Evolutionary conservation across 2,329 filamentous ascomycete genomes (phyloP), one percentile per base, ranked within the genome.

Genomic region (Aspergillus felis): DNA sequence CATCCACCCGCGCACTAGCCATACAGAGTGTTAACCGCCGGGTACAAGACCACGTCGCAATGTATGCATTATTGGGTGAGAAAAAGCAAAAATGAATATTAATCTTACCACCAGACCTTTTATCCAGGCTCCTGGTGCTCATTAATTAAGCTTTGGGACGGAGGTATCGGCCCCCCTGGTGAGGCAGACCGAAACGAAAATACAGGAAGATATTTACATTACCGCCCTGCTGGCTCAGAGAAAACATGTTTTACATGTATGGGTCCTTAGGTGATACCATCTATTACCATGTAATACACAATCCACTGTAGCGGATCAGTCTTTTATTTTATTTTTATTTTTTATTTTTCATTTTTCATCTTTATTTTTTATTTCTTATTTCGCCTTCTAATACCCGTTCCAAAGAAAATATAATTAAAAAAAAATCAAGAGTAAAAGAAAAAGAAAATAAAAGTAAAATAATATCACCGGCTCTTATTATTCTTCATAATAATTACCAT

Each of bases 121-220:
- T 58, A 59, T 58, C 58, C 61, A 55, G 57, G 53, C 59, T 56
- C 59, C 56, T 58, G 56, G 58, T 56, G 20, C 12, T 47, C 59
- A 64, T 65, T 58, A 60, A 65, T 65, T 67, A 67, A 67, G 65
- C 65, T 67, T 67, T 61, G 57, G 54, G 50, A 60, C 57, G 64
- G 64, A 61, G 57, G 60, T 61, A 60, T 61, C 63, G 61, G 57
- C 56, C 4, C 24, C 62, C 62, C 59, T 61, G 59, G 61, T 54
- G 50, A 61, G 59, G 55, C 57, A 56, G 59, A 59, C 59, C 55
- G 55, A 60, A 53, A 55, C 35, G 53, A 24, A 46, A 22, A 46
- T 20, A 46, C 42, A 38, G 32, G 14, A 17, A 35, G 17, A 17
- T 38, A 38, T 14, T 38, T 38, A 38, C 14, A 3, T 17, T 35